Evolutionary conservation across 805 yeast genomes (phyloP), one percentile per base, ranked within the genome.

Genomic region (Nakazawaea laoshanensis): DNA sequence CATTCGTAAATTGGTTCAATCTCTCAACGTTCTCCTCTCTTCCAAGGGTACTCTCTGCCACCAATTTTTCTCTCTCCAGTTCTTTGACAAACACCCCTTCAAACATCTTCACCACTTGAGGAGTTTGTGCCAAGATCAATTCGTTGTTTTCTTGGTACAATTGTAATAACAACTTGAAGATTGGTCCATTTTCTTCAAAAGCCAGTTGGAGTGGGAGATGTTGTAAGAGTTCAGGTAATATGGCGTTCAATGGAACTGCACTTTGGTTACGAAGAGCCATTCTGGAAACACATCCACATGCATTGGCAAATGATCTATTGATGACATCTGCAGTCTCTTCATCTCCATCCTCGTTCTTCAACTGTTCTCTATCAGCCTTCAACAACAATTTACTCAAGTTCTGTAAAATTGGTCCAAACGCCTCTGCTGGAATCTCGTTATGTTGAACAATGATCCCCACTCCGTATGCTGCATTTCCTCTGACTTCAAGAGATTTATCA

Each of bases 281-380:
- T 60, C 98, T 77, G 12, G 95, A 88, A 37, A 88, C 95, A 70
- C 97, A 92, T 27, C 98, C 98, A 57, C 92, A 81, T 4, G 95
- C 95, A 57, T 92, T 92, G 39, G 97, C 96, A 45, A 74, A 75
- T 5, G 94, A 76, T 63, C 95, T 72, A 60, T 79, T 78, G 46
- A 84, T 72, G 39, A 75, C 80, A 43, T 86, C 95, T 49, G 70
- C 71, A 21, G 84, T 67, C 55, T 82, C 89, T 44, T 80, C 94
- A 48, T 77, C 86, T 41, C 74, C 82, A 36, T 64, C 74, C 36
- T 74, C 79, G 47, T 67, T 66, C 50, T 63, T 67, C 43, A 64
- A 66, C 29, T 66, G 61, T 60, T 81, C 82, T 56, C 72, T 76
- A 55, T 83, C 85, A 40, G 86, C 87, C 55, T 80, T 81, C 57